Base-by-base conservation (phyloP, 1,139 yeast species). In the Yarrowia galli region DNA sequence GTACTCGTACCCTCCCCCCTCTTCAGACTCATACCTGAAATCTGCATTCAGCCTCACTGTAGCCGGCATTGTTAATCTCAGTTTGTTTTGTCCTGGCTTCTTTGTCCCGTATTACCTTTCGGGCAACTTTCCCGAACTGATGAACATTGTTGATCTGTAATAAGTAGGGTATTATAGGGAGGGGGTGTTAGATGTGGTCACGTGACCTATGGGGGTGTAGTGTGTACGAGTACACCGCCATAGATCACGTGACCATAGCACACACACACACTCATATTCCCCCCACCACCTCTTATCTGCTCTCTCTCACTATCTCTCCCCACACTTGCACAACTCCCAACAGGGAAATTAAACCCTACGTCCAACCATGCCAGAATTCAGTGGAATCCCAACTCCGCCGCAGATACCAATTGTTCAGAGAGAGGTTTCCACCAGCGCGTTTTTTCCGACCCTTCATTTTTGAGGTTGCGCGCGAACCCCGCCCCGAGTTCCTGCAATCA, bases 281-380 rank as follows among this genome's bases (percentile, higher is more conserved):
- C 32, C 3, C 32, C 32, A 28, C 32, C 8, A 25, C 28, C 7
- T 3, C 32, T 28, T 28, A 28, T 28, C 32, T n/a, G n/a, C n/a
- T n/a, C n/a, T n/a, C n/a, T n/a, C n/a, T 28, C 32, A 10, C 32
- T 28, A 28, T 28, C 32, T 28, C 32, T 10, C 4, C 15, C 20
- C 51, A 12, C 61, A 23, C 23, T 38, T n/a, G 9, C 32, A 28
- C 32, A 7, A 28, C 23, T 54, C 58, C 58, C 58, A 54, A 40
- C 46, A 54, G n/a, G 61, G 61, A 54, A 54, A 38, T 38, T 54
- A 38, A 54, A 54, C 61, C 61, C 61, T 54, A 54, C 61, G n/a
- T 32, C 22, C 4, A 8, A n/a, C 3, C 20, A 12, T n/a, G 20
- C 35, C 16, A 25, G 28, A 48, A 25, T 7, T 15, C 53, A 48